Base-by-base conservation (phyloP, 768 basidiomycete species). In the Mycena venus region DNA sequence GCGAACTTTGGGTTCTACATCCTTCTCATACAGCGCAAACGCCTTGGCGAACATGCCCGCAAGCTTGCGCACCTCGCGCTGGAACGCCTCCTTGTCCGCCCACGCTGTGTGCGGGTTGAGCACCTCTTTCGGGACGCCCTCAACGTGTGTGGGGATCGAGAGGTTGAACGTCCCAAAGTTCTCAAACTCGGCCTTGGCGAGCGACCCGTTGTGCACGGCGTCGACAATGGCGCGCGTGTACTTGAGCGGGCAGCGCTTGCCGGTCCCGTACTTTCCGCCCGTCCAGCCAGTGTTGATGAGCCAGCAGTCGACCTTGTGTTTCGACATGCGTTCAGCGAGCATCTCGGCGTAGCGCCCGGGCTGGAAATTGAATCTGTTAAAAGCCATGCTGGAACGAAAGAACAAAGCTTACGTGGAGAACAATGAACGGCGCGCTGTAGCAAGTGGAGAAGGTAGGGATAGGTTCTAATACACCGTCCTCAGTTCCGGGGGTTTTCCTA, bases 401-500 rank as follows among this genome's bases (percentile, higher is more conserved):
- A 7, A 32, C 7, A 8, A 49, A 15, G 85, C 91, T 47, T 81
- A 93, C 92, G 85, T 98, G 98, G 68, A 98, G 95, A 78, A 99
- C 94, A 83, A 99, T 99, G 91, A 99, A 99, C n/a, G 98, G 98
- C 49, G 97, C 96, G 78, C 94, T 95, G 91, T 99, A 99, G 86
- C 98, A 99, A 36, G 97, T 99, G 23, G 97, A 98, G 91, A 99
- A 99, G 49, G 98, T 99, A 27, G 98, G 98, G 75, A 98, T 97
- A 72, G 98, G 98, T 83, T 99, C 98, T 55, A 98, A 90, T 32
- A 99, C 95, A 82, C 98, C 98, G 80, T 99, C 98, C 82, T 99
- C 98, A 4, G 98, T 99, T 68, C 97, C 97, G n/a, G 97, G 97
- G 2, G 97, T 99, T 90, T 99, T 99, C 77, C 93, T 94, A n/a